Base-by-base conservation (phyloP, 139 green algal species). In the Gonium pectorale region DNA sequence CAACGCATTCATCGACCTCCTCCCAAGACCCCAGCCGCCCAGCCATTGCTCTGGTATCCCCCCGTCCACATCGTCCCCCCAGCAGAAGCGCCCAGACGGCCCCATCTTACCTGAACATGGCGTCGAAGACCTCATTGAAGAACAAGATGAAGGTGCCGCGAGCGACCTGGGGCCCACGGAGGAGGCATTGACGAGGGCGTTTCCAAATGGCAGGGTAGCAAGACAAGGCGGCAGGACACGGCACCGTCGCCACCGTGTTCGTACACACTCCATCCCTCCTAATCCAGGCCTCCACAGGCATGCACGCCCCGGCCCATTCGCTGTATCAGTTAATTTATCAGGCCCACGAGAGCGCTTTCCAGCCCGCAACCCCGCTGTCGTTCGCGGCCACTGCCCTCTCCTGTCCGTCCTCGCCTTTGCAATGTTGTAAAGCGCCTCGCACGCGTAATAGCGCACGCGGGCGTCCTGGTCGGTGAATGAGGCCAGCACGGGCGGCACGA, bases 401-500 rank as follows among this genome's bases (percentile, higher is more conserved):
- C n/a, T n/a, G n/a, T n/a, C n/a, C n/a, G n/a, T 27, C 17, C 46
- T 33, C 33, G 92, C 91, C 91, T 99, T 99, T 71, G 96, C 95
- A 49, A 99, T 97, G 88, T 99, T 99, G 94, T 98, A 99, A 44
- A 99, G 89, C 46, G 96, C 95, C 87, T 98, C 96, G 79, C 93
- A 98, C 17, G 97, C 97, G 75, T 99, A 99, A 86, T 99, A 99
- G 2, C 97, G 90, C 77, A 99, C 96, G 7, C 96, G 90, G 0
- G 54, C 43, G 72, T 90, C 86, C 60, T 94, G 92, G 83, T 98
- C 96, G 3, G 89, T 94, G 79, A 98, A 96, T 11, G 93, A 96
- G 27, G 90, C 83, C 31, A 99, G 90, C 43, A 99, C 94, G 35
- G 96, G 94, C 9, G 96, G 96, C 40, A 99, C 94, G 33, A 99